Evolutionary conservation across 2,329 filamentous ascomycete species (phyloP), one percentile per base, ranked within the genome.

Genomic region (Myotisia sp.): DNA sequence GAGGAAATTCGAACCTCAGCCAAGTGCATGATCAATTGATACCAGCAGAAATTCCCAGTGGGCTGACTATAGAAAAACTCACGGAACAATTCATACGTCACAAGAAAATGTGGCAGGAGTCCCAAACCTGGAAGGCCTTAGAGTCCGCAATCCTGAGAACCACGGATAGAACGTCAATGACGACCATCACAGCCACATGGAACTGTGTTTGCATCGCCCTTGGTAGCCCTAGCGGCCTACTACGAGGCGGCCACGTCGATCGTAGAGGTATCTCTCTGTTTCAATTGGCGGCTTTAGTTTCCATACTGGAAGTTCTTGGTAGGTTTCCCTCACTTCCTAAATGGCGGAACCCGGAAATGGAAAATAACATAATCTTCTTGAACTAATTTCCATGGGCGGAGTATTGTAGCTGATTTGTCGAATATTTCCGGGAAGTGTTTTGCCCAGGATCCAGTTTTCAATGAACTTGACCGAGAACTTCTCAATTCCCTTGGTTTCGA

Each of bases 371-470:
- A 28, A 29, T 24, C 23, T 32, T 14, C 23, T 26, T 9, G 17
- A 14, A 16, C 9, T 12, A 5, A 16, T 20, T 21, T 26, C 30
- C 30, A 24, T 20, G 12, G 13, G 6, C 8, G 18, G 26, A 16
- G 31, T 32, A 26, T 16, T n/a, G 20, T n/a, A 18, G 22, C 21
- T 9, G 21, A 16, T 4, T 19, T 47, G 1, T 53, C 57, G 0
- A 69, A 74, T 19, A 13, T 14, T 23, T n/a, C n/a, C n/a, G 33
- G 32, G 45, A 60, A 53, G 22, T 50, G 54, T 0, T 77, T 75
- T 42, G 64, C 77, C 18, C 48, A 60, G 38, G 56, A 61, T 14
- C 64, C 76, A 0, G 69, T 71, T n/a, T 69, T 65, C 46, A 65
- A 60, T 38, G 24, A 39, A 1, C 47, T 60, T 12, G 63, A 66